Conservation (phyloP, 768 basidiomycete species). For the Hericium alpestre region DNA sequence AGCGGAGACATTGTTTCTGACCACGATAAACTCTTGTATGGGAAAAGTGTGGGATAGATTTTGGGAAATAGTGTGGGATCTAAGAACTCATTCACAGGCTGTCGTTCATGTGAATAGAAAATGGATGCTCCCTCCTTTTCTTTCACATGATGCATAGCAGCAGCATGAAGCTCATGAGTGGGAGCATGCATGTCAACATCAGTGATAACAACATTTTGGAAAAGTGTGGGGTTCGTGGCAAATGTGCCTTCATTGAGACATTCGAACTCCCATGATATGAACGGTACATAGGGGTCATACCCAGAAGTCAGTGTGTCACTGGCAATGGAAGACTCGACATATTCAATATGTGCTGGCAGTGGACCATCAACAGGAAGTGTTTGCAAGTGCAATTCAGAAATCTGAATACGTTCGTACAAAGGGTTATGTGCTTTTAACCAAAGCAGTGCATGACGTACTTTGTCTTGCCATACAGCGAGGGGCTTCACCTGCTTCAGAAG, state of each 20-base stretch:
- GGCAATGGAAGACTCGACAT: not conserved
- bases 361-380: not conserved
- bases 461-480: conserved; percentile 21
- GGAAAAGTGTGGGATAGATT: conserved; percentile 34
- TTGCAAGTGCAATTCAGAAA: conserved; percentile 14
- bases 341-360: not conserved
- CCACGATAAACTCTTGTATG: no score
- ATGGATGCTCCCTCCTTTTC: no score
- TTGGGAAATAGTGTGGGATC: conserved; percentile 28
- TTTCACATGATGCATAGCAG: no score
- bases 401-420: conserved; percentile 22
- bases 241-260: no score
- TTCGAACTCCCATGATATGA: no score
- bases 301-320: not conserved
- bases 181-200: no score
- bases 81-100: conserved; percentile 25
- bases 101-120: conserved; percentile 20
- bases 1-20: no score
- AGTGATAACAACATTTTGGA: no score
- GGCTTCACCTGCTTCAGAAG: no score
- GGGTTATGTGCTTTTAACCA: conserved; percentile 30
- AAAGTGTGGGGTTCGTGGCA: no score
- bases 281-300: no score
- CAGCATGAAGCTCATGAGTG: no score
- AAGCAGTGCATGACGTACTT: conserved; percentile 21